phyloP scores from a whole-genome alignment of 2,329 filamentous ascomycete genomes.

The Apiospora rasikravindrae region DNA sequence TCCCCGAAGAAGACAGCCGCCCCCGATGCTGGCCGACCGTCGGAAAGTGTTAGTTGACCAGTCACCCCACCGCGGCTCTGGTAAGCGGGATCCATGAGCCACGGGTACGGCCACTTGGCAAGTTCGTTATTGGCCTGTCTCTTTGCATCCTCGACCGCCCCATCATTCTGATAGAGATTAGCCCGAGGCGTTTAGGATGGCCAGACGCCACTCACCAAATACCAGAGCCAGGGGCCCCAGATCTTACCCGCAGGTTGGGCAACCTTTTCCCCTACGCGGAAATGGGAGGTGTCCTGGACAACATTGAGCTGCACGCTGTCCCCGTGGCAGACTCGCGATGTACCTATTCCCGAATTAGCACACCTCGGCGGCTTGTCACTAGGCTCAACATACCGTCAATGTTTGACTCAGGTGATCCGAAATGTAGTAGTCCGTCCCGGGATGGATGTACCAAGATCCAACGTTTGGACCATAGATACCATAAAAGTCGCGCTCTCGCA shows the following conservation, averaged over 20 bases:
- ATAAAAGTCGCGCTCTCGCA: constrained; percentile 48
- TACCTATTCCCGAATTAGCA: constrained; percentile 30
- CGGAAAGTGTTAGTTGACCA: constrained; percentile 49
- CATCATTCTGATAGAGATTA: constrained; percentile 43
- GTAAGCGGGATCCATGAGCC: constrained; percentile 51
- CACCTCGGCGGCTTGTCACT: rapidly evolving
- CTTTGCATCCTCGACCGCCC: constrained; percentile 48
- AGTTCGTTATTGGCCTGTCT: constrained; percentile 45
- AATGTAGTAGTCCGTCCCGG: constrained; percentile 57
- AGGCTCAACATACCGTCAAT: constrained; percentile 41
- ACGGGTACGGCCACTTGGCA: constrained; percentile 52
- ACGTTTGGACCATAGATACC: constrained; percentile 55
- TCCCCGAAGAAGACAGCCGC: constrained; percentile 58
- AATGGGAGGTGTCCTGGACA: constrained; percentile 55
- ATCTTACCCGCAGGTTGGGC: constrained; percentile 45
- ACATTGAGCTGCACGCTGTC: constrained; percentile 59
- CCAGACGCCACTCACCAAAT: constrained; percentile 30
- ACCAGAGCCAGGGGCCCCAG: constrained; percentile 52
- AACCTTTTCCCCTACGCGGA: constrained; percentile 43
- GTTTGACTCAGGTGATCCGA: constrained; percentile 59
- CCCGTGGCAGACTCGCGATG: constrained; percentile 56
- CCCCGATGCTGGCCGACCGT: constrained; percentile 52
- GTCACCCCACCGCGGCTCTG: constrained; percentile 51
- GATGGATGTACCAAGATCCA: constrained; percentile 58
- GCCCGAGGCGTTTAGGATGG: background rate